Percentiles rank a stretch among this genome's conserved stretches.
Conservation (phyloP, 2,329 filamentous ascomycete species). For the Xylaria digitata region DNA sequence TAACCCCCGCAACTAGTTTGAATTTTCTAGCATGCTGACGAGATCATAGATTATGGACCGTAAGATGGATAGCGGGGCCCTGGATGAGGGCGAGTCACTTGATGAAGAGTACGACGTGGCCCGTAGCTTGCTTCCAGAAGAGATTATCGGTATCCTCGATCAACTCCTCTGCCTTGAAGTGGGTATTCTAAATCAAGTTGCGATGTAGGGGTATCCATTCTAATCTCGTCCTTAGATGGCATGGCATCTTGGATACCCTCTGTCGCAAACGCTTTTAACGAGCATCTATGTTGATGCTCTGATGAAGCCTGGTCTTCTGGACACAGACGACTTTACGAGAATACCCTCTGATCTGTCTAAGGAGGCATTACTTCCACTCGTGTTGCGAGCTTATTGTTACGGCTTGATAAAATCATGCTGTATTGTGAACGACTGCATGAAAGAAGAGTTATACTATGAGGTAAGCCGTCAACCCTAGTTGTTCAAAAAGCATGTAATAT, state of each 20-base stretch:
- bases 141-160: constrained; percentile 94
- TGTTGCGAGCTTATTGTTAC: constrained; percentile 87
- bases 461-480: constrained; percentile 56
- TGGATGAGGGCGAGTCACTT: constrained; percentile 80
- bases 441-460: constrained; percentile 90
- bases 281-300: constrained; percentile 90
- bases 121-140: constrained; percentile 74
- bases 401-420: constrained; percentile 85
- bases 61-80: constrained; percentile 97
- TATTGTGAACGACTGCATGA: constrained; percentile 80
- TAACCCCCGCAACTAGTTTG: neutral
- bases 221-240: constrained; percentile 72
- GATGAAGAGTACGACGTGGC: constrained; percentile 85
- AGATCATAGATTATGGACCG: constrained; percentile 88
- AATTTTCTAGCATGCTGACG: constrained; percentile 1
- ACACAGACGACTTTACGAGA: constrained; percentile 71
- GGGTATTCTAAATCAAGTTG: constrained; percentile 39
- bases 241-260: constrained; percentile 95
- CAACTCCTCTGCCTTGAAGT: constrained; percentile 91
- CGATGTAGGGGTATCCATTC: neutral
- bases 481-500: neutral
- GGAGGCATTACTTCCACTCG: constrained; percentile 64
- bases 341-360: constrained; percentile 47
- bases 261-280: constrained; percentile 94
- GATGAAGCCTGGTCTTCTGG: constrained; percentile 74